Percentiles rank a stretch among this genome's conserved stretches.
Conservation (phyloP, 805 yeast species). For the Saccharomycopsis fodiens region DNA sequence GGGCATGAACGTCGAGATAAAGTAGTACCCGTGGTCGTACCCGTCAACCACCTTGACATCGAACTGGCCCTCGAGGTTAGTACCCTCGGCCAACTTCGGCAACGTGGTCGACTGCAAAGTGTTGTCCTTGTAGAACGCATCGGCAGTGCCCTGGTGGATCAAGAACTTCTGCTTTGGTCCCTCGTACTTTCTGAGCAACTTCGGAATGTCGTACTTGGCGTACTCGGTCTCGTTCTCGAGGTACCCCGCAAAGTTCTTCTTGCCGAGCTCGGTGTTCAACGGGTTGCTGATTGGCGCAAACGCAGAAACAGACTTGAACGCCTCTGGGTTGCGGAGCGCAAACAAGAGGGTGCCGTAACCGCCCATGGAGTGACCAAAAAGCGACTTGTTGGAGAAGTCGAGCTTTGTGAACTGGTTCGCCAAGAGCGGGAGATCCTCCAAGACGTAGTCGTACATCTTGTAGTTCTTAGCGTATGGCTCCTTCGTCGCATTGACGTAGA, state of each 20-base stretch:
- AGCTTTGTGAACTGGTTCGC: constrained; percentile 36
- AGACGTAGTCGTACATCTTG: constrained; percentile 80
- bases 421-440: constrained; percentile 60
- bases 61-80: constrained; percentile 33
- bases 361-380: constrained; percentile 99
- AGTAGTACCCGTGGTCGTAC: constrained; percentile 87
- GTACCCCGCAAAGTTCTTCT: constrained; percentile 73
- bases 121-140: constrained; percentile 51
- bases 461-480: constrained; percentile 68
- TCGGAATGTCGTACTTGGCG: constrained; percentile 79
- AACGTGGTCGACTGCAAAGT: constrained; percentile 76
- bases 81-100: constrained; percentile 45
- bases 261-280: constrained; percentile 74
- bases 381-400: constrained; percentile 53
- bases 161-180: constrained; percentile 56
- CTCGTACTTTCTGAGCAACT: constrained; percentile 49
- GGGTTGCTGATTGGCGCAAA: constrained; percentile 91
- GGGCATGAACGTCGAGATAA: constrained; percentile 68
- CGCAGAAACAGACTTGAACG: constrained; percentile 74
- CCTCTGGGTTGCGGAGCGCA: constrained; percentile 58
- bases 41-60: constrained; percentile 67
- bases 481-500: constrained; percentile 78
- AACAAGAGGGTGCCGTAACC: constrained; percentile 85
- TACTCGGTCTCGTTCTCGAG: constrained; percentile 45
- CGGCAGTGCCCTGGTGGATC: constrained; percentile 77